Evolutionary conservation across 495 filamentous ascomycete genomes (phyloP).

Genomic region (Neurospora sp.): DNA sequence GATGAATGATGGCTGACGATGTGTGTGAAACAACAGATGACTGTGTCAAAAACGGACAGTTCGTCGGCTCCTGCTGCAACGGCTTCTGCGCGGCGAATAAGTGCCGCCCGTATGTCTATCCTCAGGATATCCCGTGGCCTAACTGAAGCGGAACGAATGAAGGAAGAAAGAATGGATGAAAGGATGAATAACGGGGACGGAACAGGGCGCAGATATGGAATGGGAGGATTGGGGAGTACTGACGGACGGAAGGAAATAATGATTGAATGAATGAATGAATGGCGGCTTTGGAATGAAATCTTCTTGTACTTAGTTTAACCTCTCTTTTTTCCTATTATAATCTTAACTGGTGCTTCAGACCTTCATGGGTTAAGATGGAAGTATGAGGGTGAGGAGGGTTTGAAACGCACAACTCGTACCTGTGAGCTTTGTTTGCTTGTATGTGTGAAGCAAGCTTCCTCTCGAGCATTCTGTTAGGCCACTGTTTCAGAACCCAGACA

Average conservation of each 20-base stretch:
- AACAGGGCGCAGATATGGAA: neutral
- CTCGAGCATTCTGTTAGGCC: neutral
- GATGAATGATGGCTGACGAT: neutral
- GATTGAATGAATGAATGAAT: neutral
- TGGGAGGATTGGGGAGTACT: neutral
- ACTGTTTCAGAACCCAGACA: neutral
- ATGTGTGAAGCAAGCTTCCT: neutral
- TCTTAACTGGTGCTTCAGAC: neutral
- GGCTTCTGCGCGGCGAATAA: slow-evolving; percentile 23
- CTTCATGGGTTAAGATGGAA: neutral
- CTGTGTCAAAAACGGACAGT: slow-evolving; percentile 19
- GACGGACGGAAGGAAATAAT: neutral
- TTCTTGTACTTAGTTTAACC: neutral
- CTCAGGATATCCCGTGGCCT: neutral
- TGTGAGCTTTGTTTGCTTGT: neutral
- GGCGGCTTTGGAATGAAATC: neutral
- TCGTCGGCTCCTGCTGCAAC: slow-evolving; percentile 18
- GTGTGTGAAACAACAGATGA: neutral
- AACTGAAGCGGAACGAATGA: neutral
- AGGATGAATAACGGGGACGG: neutral
- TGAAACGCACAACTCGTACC: neutral
- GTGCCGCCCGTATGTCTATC: slow-evolving; percentile 19
- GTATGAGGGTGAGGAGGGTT: neutral
- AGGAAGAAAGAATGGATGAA: neutral
- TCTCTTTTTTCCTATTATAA: neutral